Base-by-base conservation (phyloP, 495 filamentous ascomycete species). In the Xylaria venustula region DNA sequence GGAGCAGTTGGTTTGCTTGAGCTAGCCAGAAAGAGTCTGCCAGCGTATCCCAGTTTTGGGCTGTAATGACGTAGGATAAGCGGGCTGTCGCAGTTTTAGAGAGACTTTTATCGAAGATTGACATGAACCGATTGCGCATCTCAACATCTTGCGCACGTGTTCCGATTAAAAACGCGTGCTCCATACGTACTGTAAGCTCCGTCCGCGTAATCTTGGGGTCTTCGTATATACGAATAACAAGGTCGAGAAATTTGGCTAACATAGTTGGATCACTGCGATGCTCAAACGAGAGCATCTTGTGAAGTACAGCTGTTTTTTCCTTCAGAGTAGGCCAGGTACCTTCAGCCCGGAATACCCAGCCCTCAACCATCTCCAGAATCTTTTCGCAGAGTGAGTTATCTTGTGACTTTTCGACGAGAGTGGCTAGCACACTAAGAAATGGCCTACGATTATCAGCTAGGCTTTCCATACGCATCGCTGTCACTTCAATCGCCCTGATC, bases 21-120 rank as follows among this genome's bases (percentile, higher is more conserved):
- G 90, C 86, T 17, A 99, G 81, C 95, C 95, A 99, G 77, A 93
- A 99, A 7, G 89, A 96, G 60, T 99, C 94, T 3, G 84, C 85
- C 36, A 99, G 80, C 0, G 90, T 93, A 69, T 97, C 95, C 95
- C 95, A 99, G 65, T 97, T 97, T 71, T 99, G 95, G n/a, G 87
- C 88, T 4, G 86, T 83, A 48, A 99, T 78, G 6, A 98, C 88
- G 74, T 97, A 98, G 59, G 86, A 88, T 19, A 98, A 77, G 42
- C 95, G 85, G 45, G 88, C 88, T 68, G 88, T 95, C 9, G 92
- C 91, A 20, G 90, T 88, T 58, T 91, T 90, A 3, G 91, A 92
- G 60, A 97, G 78, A 71, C 90, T 95, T 65, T 87, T 87, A 74
- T 98, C 93, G 59, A 98, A 97, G 62, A 99, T 96, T 22, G 79